Base-by-base conservation (phyloP, 148 eudicot genomes). In the Rheum nobile region DNA sequence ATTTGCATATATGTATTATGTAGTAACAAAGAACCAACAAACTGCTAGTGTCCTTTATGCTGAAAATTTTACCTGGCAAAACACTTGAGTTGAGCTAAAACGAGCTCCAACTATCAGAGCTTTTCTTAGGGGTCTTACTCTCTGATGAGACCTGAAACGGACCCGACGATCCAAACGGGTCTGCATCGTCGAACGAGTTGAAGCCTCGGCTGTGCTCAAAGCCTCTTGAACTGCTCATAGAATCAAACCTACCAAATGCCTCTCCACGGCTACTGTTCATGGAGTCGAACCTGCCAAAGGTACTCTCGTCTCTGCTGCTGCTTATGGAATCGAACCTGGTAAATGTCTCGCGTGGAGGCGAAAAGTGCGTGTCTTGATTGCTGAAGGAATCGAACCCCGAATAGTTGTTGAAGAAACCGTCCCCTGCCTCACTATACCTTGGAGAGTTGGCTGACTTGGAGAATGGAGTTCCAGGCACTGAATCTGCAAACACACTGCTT, bases 161-260 rank as follows among this genome's bases (percentile, higher is more conserved):
- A 47, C 92, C 98, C 59, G 86, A 84, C 0, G 98, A 94, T 17
- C 98, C 98, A 75, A 94, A 94, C 10, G 98, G 98, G 61, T 91
- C 97, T 4, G 83, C 75, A 72, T 94, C 97, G 16, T 91, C 98
- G 55, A 94, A 94, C n/a, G 92, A 88, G 63, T 86, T 86, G 82
- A 83, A 90, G 70, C 91, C 82, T 70, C 82, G 82, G 65, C 86
- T 82, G 24, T 80, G 82, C 13, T 83, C 96, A 79, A 89, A 86
- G 31, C 86, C 90, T 55, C 79, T 79, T 47, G 83, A 83, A 84
- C 98, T 93, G 80, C 74, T 90, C 38, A 87, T 73, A 52, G 98
- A 90, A 74, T 92, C 96, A 38, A 92, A 90, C 84, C 96, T 90
- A 4, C 88, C 78, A 31, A 85, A 77, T 77, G 86, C 82, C 76